These are phyloP conservation scores for Posidonia oceanica DNA, from an alignment of 116 monocot genomes.

Conservation along the genomic window DNA sequence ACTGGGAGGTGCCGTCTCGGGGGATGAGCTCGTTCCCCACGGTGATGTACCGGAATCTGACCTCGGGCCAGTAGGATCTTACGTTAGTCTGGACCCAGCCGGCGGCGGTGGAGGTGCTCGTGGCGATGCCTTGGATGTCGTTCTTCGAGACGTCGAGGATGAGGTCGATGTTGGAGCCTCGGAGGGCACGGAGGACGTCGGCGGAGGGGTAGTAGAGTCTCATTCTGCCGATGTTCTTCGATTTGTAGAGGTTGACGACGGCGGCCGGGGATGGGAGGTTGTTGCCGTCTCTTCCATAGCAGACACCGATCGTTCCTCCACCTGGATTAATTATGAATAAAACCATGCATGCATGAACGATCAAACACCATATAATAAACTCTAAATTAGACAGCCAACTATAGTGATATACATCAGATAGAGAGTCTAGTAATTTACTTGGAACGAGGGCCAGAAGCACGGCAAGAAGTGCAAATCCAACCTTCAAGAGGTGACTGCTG, in stretches of 20 bases:
- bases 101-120: slow-evolving; percentile 15
- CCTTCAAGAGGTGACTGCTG: too few relatives aligned
- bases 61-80: slow-evolving; percentile 12
- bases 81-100: slow-evolving; percentile 46
- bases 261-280: slow-evolving; percentile 35
- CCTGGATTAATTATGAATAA: too few relatives aligned
- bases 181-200: slow-evolving; percentile 14
- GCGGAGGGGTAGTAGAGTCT: slow-evolving; percentile 43
- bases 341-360: too few relatives aligned
- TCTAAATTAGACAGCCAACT: too few relatives aligned
- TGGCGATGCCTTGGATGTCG: slow-evolving; percentile 24
- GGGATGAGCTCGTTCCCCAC: slow-evolving; percentile 70
- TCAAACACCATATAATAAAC: too few relatives aligned
- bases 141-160: slow-evolving; percentile 32
- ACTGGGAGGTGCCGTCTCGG: slow-evolving; percentile 9
- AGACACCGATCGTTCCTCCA: slow-evolving; percentile 24
- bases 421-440: too few relatives aligned
- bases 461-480: too few relatives aligned
- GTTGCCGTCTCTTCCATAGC: slow-evolving; percentile 45
- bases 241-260: slow-evolving; percentile 35
- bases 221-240: slow-evolving; percentile 22
- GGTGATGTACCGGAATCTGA: slow-evolving; percentile 40
- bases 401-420: too few relatives aligned
- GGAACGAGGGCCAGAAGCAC: too few relatives aligned
- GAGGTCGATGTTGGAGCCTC: slow-evolving; percentile 24